phyloP scores from a whole-genome alignment of 1,139 yeast genomes.

The Pichia inconspicua region DNA sequence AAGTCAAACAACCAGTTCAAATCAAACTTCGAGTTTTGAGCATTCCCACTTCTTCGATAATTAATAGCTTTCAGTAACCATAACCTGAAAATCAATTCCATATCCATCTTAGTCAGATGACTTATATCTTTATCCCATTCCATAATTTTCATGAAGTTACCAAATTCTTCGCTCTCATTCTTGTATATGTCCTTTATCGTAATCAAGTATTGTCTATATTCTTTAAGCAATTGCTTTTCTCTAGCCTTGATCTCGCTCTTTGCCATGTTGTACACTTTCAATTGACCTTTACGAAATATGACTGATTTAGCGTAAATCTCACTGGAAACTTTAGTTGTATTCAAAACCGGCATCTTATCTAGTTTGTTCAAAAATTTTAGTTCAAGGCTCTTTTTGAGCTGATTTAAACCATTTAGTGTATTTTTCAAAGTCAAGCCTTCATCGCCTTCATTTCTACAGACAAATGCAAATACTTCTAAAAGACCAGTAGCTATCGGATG shows the following conservation, averaged over 20 bases:
- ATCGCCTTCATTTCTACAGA: constrained; percentile 41
- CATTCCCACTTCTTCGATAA: constrained; percentile 29
- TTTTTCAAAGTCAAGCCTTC: constrained; percentile 37
- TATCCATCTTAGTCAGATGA: constrained; percentile 41
- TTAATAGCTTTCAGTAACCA: constrained; percentile 55
- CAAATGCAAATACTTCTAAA: constrained; percentile 40
- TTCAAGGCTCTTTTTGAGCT: constrained; percentile 45
- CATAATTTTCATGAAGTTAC: constrained; percentile 39
- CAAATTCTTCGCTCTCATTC: constrained; percentile 32
- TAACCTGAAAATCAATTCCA: constrained; percentile 39
- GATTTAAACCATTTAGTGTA: constrained; percentile 50
- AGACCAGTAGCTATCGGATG: constrained; percentile 40
- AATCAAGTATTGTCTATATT: constrained; percentile 32
- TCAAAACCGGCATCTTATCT: constrained; percentile 13
- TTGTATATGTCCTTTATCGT: constrained; percentile 40
- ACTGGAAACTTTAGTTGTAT: constrained; percentile 2
- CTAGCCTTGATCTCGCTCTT: constrained; percentile 39
- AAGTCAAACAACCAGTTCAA: constrained; percentile 41
- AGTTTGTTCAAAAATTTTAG: constrained; percentile 37
- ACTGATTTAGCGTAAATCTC: constrained; percentile 28
- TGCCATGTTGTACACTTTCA: constrained; percentile 36
- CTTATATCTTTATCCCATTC: constrained; percentile 45
- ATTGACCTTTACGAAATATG: constrained; percentile 39
- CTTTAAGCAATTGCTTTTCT: constrained; percentile 48
- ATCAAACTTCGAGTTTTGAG: constrained; percentile 21